Evolutionary conservation across 139 green algal species (phyloP), one percentile per base, ranked within the genome.

Genomic region (Deuterostichococcus epilithicus): DNA sequence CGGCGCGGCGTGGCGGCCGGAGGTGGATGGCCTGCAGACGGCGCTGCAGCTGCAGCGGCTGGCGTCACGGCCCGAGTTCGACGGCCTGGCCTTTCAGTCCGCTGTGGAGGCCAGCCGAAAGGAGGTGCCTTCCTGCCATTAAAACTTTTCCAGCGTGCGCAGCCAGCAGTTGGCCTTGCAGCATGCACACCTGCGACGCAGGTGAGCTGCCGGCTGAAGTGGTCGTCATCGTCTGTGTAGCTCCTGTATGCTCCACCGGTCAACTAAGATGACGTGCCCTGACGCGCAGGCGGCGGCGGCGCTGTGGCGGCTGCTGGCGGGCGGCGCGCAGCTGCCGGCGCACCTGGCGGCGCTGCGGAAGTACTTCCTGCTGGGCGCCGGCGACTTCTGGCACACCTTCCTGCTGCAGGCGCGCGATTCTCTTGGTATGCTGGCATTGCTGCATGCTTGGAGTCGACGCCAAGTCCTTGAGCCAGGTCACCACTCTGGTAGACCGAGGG

Each of bases 331-430:
- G 25, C 87, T 97, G 73, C 71, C 82, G 35, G 67, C 45, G 1
- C 90, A 96, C 79, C 85, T 98, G 79, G 68, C 63, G 6, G 89
- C 89, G 0, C 81, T 97, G 44, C 89, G 90, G 76, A 82, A 91
- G 79, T 97, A 97, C 87, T 91, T 93, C 38, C 78, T 98, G 74
- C 85, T 97, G 65, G 88, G 80, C 26, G 76, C 73, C 22, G 92
- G 93, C 0, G 93, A 98, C 80, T 91, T 98, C 45, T 96, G 85
- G 72, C 87, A 94, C 66, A 76, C 68, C 68, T 94, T 97, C 78
- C 84, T 97, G 26, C 80, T 85, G 32, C 93, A 97, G 73, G 86
- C 78, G 33, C 2, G 63, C 4, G 18, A 5, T 4, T 33, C 60
- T 25, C 6, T 30, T 13, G 4, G 3, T 28, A 63, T n/a, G n/a